These are phyloP conservation scores for Dovyalis caffra DNA, from an alignment of 345 rosid genomes.

Conservation along the genomic window DNA sequence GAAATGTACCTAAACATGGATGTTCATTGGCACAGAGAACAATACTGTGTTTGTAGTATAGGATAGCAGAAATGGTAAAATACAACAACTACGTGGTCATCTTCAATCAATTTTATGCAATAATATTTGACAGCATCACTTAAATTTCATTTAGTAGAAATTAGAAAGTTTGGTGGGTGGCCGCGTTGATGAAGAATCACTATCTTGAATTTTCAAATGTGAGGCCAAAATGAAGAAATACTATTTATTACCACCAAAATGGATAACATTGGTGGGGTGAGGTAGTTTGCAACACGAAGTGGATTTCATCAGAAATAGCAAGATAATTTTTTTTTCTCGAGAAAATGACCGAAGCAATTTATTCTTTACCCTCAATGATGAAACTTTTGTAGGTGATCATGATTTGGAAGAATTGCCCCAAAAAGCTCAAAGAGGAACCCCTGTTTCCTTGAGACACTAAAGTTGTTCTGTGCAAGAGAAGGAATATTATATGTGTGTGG, in stretches of 20 bases:
- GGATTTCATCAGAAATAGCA: constrained; percentile 29
- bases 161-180: not conserved
- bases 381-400: constrained; percentile 44
- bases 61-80: not conserved
- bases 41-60: not conserved
- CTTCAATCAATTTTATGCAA: constrained; percentile 5
- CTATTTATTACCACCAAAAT: constrained; percentile 4
- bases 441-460: constrained; percentile 13
- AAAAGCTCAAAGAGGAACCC: constrained; percentile 11
- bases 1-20: constrained; percentile 3
- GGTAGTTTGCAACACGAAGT: constrained; percentile 12
- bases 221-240: constrained; percentile 7
- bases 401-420: constrained; percentile 39
- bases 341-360: constrained; percentile 20
- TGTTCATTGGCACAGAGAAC: not conserved
- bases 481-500: not conserved
- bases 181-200: constrained; percentile 25
- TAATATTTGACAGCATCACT: not conserved
- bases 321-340: constrained; percentile 4
- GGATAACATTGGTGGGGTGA: not conserved
- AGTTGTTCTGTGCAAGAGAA: constrained; percentile 11
- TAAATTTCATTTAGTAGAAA: not conserved
- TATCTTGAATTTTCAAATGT: constrained; percentile 7
- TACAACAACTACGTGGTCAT: constrained; percentile 13
- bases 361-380: constrained; percentile 41